Evolutionary conservation across 2,329 filamentous ascomycete genomes (phyloP).

Genomic region (Pseudocercospora musae): DNA sequence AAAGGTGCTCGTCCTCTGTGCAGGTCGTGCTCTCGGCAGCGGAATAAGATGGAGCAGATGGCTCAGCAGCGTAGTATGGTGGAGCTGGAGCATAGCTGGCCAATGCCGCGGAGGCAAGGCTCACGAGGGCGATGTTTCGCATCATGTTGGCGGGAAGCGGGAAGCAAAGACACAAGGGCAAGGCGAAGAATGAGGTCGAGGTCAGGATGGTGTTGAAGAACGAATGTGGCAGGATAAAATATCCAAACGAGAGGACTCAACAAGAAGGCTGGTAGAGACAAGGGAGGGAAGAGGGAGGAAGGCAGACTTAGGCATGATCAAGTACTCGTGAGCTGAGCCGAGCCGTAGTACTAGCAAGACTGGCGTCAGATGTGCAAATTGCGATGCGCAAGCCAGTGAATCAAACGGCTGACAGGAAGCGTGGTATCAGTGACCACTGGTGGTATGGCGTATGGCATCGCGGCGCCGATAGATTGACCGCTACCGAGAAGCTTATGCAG

Average conservation of each 20-base stretch:
- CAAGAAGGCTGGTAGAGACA: slow-evolving; percentile 12
- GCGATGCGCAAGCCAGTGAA: slow-evolving; percentile 13
- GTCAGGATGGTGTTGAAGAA: background rate
- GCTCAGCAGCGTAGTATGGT: background rate
- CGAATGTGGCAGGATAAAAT: slow-evolving; percentile 11
- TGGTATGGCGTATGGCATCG: too few relatives aligned
- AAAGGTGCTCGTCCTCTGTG: background rate
- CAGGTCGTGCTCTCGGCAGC: background rate
- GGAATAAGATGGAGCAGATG: background rate
- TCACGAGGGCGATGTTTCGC: slow-evolving; percentile 17
- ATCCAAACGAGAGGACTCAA: slow-evolving; percentile 5
- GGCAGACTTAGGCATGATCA: background rate
- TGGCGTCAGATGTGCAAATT: slow-evolving; percentile 9
- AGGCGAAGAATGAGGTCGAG: slow-evolving; percentile 1
- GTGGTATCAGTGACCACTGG: too few relatives aligned
- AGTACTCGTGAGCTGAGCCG: slow-evolving; percentile 5
- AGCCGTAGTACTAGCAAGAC: slow-evolving; percentile 5
- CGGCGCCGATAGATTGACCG: background rate
- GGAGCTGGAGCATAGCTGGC: slow-evolving; percentile 7
- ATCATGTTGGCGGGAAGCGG: slow-evolving; percentile 16
- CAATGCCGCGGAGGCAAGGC: slow-evolving; percentile 16
- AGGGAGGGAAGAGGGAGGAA: background rate
- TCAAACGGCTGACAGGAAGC: slow-evolving; percentile 8
- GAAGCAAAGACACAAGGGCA: slow-evolving; percentile 10
- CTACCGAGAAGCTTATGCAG: background rate